Evolutionary conservation across 1,139 yeast species (phyloP), one percentile per base, ranked within the genome.

Genomic region (Hyphopichia wangnamkhiaoensis): DNA sequence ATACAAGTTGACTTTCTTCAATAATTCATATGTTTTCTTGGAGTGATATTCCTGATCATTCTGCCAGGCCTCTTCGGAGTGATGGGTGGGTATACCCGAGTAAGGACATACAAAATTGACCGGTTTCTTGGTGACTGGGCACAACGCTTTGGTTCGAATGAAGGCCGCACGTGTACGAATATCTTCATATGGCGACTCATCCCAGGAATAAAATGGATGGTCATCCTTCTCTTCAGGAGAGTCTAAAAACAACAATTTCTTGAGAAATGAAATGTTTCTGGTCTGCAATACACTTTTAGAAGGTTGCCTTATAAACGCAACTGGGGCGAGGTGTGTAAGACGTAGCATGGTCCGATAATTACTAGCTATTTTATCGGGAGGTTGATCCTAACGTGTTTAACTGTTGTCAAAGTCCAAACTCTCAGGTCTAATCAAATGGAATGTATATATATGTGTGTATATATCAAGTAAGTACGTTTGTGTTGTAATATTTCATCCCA

Each of bases 81-180:
- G 95, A 60, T 93, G 98, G 5, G 98, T 93, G 20, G 98, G 98
- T 41, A 93, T 90, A 5, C 98, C 98, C 5, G 96, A 85, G 43
- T 79, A 68, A 4, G 98, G 98, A 67, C 98, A 93, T 2, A 93
- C 89, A 62, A 74, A 93, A 50, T 84, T 74, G 43, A 93, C 90
- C 39, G 85, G 83, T 48, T 83, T 79, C 19, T 81, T 74, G 1
- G 98, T 90, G 14, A 91, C 93, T 0, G 98, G 98, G 62, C 98
- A 93, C 54, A 79, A 79, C 6, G 96, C 98, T 46, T 83, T 74
- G 18, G 95, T 85, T 61, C 91, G 77, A 46, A 93, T 93, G 45
- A 82, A 80, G 13, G 96, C 97, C 1, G 98, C 98, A 44, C 98
- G 77, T 45, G 89, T 85, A 48, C 98, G 79, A 42, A 93, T 73